Conservation (phyloP, 2,329 filamentous ascomycete genomes). For the Fusarium burgessii region DNA sequence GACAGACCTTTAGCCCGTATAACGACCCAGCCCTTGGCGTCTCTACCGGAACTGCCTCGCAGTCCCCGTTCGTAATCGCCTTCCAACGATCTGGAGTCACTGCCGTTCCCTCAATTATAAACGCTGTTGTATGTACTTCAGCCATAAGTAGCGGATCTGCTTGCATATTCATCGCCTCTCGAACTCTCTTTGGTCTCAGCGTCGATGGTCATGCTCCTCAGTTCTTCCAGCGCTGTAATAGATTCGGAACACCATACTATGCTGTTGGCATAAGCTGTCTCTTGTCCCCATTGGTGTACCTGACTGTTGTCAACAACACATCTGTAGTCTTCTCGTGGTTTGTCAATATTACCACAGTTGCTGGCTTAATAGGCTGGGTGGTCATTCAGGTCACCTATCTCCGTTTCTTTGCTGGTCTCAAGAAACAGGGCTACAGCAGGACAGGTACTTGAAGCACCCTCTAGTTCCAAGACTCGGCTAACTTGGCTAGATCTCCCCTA, state of each 20-base stretch:
- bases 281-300: accelerated
- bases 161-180: background rate
- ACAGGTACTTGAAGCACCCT: accelerated
- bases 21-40: background rate
- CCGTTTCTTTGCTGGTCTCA: background rate
- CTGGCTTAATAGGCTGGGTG: background rate
- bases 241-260: background rate
- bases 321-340: background rate
- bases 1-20: accelerated
- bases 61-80: background rate
- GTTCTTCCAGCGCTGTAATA: background rate
- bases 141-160: background rate
- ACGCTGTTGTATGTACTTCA: background rate
- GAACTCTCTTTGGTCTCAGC: background rate
- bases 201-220: background rate
- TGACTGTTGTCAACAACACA: background rate
- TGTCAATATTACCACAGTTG: background rate
- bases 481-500: background rate
- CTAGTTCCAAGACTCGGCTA: background rate
- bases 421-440: background rate
- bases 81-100: background rate
- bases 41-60: background rate
- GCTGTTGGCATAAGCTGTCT: background rate
- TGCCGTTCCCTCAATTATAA: background rate
- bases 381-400: background rate